A percentile compares a stretch with the other conserved stretches of the same genome.
These are phyloP conservation scores for Penicillium brevicompactum DNA, from an alignment of 2,329 filamentous ascomycete species.

Conservation along the genomic window DNA sequence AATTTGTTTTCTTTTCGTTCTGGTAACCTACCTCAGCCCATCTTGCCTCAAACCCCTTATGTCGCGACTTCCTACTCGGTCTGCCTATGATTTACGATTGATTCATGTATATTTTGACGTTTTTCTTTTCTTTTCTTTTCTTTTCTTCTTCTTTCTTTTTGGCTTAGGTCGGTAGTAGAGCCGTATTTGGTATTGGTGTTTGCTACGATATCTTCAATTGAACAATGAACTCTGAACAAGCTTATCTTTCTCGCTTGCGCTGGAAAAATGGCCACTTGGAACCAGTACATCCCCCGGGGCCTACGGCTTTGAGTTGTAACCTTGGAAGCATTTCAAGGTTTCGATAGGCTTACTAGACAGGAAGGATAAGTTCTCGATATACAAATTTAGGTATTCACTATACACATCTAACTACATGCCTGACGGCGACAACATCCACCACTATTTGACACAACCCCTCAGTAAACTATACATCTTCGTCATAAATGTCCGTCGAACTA, in stretches of 20 bases:
- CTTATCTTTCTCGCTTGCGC: neutral
- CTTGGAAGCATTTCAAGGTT: too few relatives aligned
- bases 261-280: too few relatives aligned
- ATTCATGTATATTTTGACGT: neutral
- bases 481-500: neutral
- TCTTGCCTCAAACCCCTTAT: neutral
- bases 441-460: neutral
- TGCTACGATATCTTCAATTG: neutral
- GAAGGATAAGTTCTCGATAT: too few relatives aligned
- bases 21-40: too few relatives aligned
- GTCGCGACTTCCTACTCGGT: neutral
- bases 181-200: neutral
- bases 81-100: constrained; percentile 6
- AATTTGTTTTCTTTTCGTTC: neutral
- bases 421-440: neutral
- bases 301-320: too few relatives aligned
- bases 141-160: too few relatives aligned
- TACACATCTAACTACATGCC: neutral
- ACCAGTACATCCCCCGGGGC: too few relatives aligned
- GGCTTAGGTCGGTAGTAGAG: neutral
- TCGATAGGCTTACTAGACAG: too few relatives aligned
- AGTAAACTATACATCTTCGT: neutral
- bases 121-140: too few relatives aligned
- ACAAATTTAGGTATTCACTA: neutral
- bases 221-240: neutral